Percentiles rank a stretch among this genome's conserved stretches.
Conservation (phyloP, 2,329 filamentous ascomycete species). For the Colletotrichum sp. region DNA sequence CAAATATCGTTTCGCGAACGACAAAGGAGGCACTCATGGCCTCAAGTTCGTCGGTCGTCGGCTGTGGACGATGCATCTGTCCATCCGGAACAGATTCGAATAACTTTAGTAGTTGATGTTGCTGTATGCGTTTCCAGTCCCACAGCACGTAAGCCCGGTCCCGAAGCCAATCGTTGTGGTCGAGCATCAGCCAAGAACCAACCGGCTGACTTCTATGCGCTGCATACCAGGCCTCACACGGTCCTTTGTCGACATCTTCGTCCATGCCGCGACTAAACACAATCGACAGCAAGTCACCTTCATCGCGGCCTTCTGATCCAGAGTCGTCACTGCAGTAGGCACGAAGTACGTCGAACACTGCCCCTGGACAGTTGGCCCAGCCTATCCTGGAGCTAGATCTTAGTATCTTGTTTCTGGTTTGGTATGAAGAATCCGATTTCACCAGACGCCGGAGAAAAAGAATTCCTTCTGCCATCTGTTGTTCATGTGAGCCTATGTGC, state of each 20-base stretch:
- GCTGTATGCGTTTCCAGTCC: neutral
- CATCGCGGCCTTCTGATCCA: neutral
- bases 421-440: neutral
- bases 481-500: neutral
- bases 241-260: neutral
- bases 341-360: neutral
- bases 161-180: neutral
- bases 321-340: neutral
- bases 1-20: neutral
- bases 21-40: neutral
- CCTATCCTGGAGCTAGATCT: neutral
- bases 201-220: neutral
- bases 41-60: neutral
- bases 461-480: neutral
- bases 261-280: neutral
- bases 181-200: neutral
- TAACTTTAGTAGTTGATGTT: neutral
- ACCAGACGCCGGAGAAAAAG: neutral
- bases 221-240: neutral
- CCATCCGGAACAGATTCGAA: neutral
- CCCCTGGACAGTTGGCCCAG: neutral
- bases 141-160: neutral
- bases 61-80: neutral
- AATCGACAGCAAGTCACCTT: neutral
- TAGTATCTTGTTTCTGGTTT: neutral